Conservation (phyloP, 1,284 basidiomycete genomes). For the Stygiomarasmius scandens region DNA sequence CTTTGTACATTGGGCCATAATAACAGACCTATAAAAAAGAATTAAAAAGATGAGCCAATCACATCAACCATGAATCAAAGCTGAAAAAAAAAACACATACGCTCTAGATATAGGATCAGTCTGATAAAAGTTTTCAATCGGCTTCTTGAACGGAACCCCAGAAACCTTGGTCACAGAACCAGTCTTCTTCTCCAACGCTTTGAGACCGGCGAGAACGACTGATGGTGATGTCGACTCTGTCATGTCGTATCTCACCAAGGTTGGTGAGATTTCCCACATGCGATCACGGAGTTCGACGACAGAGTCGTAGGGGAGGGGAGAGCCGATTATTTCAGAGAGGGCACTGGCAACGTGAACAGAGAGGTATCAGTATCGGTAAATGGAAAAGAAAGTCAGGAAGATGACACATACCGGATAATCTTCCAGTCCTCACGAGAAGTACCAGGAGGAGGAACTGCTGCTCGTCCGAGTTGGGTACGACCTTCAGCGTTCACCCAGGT, state of each 20-base stretch:
- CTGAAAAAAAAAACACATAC: slow-evolving; percentile 49
- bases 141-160: slow-evolving; percentile 72
- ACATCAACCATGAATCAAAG: slow-evolving; percentile 12
- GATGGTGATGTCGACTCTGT: slow-evolving; percentile 80
- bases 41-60: slow-evolving; percentile 2
- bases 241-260: slow-evolving; percentile 86
- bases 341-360: slow-evolving; percentile 55
- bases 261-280: slow-evolving; percentile 96
- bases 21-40: slow-evolving; percentile 63
- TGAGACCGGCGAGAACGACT: slow-evolving; percentile 73
- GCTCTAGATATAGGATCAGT: slow-evolving; percentile 89
- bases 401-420: slow-evolving; percentile 76
- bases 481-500: slow-evolving; percentile 99
- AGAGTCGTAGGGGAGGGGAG: slow-evolving; percentile 90
- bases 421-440: slow-evolving; percentile 99
- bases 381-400: neutral
- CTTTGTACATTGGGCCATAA: slow-evolving; percentile 85
- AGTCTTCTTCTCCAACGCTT: slow-evolving; percentile 55
- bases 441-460: slow-evolving; percentile 94
- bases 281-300: slow-evolving; percentile 87
- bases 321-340: slow-evolving; percentile 85
- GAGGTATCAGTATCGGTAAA: neutral
- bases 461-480: slow-evolving; percentile 87
- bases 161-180: slow-evolving; percentile 60
- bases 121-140: slow-evolving; percentile 94